Evolutionary conservation across 2,329 filamentous ascomycete genomes (phyloP).

Genomic region (Zopfia rhizophila): DNA sequence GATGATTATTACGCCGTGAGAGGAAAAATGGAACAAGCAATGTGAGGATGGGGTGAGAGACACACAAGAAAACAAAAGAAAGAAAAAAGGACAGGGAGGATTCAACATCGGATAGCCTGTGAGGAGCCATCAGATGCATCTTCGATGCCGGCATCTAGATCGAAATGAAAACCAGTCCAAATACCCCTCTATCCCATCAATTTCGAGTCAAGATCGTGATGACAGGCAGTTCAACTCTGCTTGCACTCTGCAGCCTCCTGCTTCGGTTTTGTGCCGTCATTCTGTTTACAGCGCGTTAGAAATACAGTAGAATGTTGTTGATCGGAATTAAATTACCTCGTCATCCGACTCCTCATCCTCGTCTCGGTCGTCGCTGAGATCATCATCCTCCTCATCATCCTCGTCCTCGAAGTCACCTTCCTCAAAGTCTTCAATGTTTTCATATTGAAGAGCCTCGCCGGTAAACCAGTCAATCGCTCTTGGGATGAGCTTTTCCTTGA

Average conservation of each 20-base stretch:
- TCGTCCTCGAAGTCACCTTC: slow-evolving; percentile 88
- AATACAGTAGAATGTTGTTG: not conserved
- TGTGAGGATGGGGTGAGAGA: slow-evolving; percentile 4
- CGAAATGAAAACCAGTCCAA: slow-evolving; percentile 35
- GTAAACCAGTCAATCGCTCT: slow-evolving; percentile 99
- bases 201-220: slow-evolving; percentile 18
- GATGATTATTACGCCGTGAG: slow-evolving; percentile 43
- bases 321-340: slow-evolving; percentile 41
- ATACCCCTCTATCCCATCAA: slow-evolving; percentile 33
- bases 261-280: slow-evolving; percentile 56
- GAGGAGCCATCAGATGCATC: slow-evolving; percentile 33
- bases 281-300: slow-evolving; percentile 38
- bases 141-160: slow-evolving; percentile 46
- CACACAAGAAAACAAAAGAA: slow-evolving; percentile 23
- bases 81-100: slow-evolving; percentile 18
- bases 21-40: slow-evolving; percentile 29
- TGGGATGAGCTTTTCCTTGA: slow-evolving; percentile 99
- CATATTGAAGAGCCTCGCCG: slow-evolving; percentile 94
- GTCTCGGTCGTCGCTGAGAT: slow-evolving; percentile 81
- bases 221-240: slow-evolving; percentile 49
- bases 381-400: slow-evolving; percentile 92
- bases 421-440: slow-evolving; percentile 88
- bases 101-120: slow-evolving; percentile 24
- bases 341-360: slow-evolving; percentile 70
- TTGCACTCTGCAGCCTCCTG: slow-evolving; percentile 58